These are phyloP conservation scores for Gentiana macrophylla DNA, from an alignment of 257 asterid genomes.

Conservation along the genomic window DNA sequence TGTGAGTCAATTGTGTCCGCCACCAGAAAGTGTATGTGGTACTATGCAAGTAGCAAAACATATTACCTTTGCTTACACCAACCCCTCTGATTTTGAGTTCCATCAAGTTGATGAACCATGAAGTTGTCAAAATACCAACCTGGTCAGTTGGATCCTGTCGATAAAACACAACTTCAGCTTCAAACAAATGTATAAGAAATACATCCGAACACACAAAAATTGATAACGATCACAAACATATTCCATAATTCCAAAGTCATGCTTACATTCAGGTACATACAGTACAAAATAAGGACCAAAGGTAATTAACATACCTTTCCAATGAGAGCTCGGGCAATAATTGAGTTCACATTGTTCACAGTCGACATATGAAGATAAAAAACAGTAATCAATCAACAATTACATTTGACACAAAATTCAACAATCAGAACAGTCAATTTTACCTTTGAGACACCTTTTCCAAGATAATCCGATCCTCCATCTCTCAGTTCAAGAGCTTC, in stretches of 20 bases:
- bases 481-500: conserved; percentile 97
- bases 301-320: conserved; percentile 66
- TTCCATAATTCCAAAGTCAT: no score
- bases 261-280: no score
- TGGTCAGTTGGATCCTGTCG: conserved; percentile 85
- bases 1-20: not conserved
- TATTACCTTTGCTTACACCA: conserved; percentile 96
- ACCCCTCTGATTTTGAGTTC: conserved; percentile 98
- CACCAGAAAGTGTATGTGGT: not conserved
- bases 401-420: not conserved
- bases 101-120: conserved; percentile 97
- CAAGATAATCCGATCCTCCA: conserved; percentile 96
- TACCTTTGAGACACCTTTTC: conserved; percentile 97
- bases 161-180: not conserved
- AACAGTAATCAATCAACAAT: conserved; percentile 2
- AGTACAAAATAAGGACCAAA: no score
- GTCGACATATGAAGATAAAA: conserved; percentile 32
- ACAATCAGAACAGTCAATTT: not conserved
- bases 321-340: conserved; percentile 81
- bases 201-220: no score
- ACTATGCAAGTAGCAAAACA: not conserved
- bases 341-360: conserved; percentile 74
- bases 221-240: no score
- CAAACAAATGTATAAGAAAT: no score
- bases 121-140: conserved; percentile 65